phyloP scores from a whole-genome alignment of 768 basidiomycete species.

The Austroboletus eburneus region DNA sequence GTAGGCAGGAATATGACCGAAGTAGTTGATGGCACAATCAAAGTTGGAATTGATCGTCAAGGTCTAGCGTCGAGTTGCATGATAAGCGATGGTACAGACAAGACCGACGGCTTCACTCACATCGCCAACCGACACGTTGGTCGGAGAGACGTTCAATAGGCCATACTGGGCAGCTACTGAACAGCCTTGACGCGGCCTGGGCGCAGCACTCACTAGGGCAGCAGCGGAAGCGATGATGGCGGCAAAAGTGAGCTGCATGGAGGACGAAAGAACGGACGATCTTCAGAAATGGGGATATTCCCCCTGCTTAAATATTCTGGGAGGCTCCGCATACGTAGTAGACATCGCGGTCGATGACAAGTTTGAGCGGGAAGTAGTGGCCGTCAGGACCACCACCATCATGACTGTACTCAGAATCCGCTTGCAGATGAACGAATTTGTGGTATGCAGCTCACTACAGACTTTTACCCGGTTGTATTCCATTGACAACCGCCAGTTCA shows the following conservation, averaged over 20 bases:
- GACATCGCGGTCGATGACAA: no score
- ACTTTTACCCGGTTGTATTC: neutral
- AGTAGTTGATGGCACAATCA: slow-evolving; percentile 21
- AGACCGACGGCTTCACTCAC: slow-evolving; percentile 8
- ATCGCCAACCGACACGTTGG: slow-evolving; percentile 21
- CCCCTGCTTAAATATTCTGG: slow-evolving; percentile 8
- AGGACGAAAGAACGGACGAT: neutral
- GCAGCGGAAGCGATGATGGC: slow-evolving; percentile 8
- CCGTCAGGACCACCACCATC: no score
- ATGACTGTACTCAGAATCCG: no score
- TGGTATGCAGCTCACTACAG: slow-evolving; percentile 17
- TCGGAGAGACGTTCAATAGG: slow-evolving; percentile 14
- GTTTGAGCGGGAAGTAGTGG: no score
- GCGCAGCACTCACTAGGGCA: slow-evolving; percentile 16
- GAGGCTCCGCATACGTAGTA: slow-evolving; percentile 5
- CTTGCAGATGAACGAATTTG: slow-evolving; percentile 20
- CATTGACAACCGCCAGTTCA: slow-evolving; percentile 16
- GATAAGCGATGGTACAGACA: slow-evolving; percentile 1
- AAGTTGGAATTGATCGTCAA: slow-evolving; percentile 23
- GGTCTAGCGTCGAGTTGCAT: slow-evolving; percentile 5
- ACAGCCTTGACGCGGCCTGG: slow-evolving; percentile 20
- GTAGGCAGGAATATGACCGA: slow-evolving; percentile 18
- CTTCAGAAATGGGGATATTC: no score
- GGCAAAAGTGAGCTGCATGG: slow-evolving; percentile 18
- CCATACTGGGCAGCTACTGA: slow-evolving; percentile 22